phyloP scores from a whole-genome alignment of 129 eudicot genomes.

The Silybum marianum region DNA sequence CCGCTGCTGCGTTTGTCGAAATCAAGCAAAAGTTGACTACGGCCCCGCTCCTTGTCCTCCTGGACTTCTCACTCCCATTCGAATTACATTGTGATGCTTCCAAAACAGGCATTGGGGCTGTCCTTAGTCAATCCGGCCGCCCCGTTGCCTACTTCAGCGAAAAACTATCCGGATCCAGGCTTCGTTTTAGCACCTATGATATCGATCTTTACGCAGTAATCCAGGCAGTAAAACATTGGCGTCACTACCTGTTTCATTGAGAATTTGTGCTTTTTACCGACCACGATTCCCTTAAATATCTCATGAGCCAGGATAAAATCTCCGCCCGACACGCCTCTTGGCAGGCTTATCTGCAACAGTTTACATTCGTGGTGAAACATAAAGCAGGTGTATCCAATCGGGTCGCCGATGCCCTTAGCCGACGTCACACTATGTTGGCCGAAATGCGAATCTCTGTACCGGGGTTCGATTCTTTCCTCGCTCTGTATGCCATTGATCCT shows the following conservation, averaged over 20 bases:
- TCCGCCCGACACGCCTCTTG: too few relatives aligned
- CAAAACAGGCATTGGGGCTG: constrained; percentile 2
- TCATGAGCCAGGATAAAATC: too few relatives aligned
- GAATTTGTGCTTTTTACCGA: constrained; percentile 8
- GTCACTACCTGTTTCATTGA: background rate
- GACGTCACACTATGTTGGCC: background rate
- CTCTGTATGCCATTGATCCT: background rate
- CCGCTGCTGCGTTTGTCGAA: background rate
- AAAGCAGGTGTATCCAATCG: too few relatives aligned
- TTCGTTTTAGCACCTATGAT: constrained; percentile 16
- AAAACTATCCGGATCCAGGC: background rate
- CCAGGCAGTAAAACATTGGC: constrained; percentile 13
- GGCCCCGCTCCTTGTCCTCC: too few relatives aligned
- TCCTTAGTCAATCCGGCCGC: background rate
- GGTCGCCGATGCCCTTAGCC: constrained; percentile 14
- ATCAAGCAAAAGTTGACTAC: too few relatives aligned
- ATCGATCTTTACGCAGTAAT: constrained; percentile 14
- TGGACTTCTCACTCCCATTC: background rate
- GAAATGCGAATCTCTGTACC: background rate
- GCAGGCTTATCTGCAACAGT: too few relatives aligned
- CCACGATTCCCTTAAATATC: background rate
- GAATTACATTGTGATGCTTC: constrained; percentile 18
- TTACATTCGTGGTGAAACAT: too few relatives aligned
- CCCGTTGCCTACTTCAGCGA: constrained; percentile 20
- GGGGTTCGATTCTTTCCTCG: background rate